Conservation (phyloP, 2,329 filamentous ascomycete species). For the Stagonosporopsis rhizophila region DNA sequence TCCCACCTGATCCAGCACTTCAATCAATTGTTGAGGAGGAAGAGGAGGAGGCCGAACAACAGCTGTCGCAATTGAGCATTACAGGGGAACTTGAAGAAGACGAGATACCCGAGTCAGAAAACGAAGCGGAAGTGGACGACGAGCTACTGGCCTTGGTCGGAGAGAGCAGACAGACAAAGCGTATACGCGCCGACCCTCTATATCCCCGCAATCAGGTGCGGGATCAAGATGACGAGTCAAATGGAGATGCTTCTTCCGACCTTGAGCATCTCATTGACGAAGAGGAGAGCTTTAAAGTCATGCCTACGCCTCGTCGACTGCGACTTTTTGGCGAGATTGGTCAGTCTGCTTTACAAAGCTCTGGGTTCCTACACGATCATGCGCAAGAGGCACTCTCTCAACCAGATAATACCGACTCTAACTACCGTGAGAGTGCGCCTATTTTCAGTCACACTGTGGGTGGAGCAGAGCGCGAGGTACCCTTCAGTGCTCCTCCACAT, state of each 20-base stretch:
- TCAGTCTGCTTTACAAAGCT: constrained; percentile 61
- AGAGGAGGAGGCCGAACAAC: constrained; percentile 61
- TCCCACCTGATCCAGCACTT: constrained; percentile 39
- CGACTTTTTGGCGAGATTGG: constrained; percentile 69
- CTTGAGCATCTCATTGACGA: constrained; percentile 39
- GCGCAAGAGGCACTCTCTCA: constrained; percentile 41
- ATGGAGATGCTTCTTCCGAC: constrained; percentile 47
- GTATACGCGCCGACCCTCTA: constrained; percentile 51
- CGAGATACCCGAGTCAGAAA: constrained; percentile 36
- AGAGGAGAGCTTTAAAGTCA: constrained; percentile 39
- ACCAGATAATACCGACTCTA: constrained; percentile 11
- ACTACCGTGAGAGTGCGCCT: constrained; percentile 15
- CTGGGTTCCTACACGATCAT: constrained; percentile 53
- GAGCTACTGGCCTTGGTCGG: constrained; percentile 41
- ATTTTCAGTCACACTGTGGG: constrained; percentile 20
- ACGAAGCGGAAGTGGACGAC: constrained; percentile 42
- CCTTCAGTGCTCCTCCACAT: constrained; percentile 28
- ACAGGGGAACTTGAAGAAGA: constrained; percentile 33
- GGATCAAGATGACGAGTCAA: constrained; percentile 48
- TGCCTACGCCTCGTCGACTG: constrained; percentile 33
- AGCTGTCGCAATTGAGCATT: constrained; percentile 62
- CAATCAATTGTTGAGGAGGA: constrained; percentile 61
- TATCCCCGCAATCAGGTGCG: constrained; percentile 50
- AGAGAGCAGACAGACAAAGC: constrained; percentile 51
- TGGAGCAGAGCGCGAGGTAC: constrained; percentile 21